A percentile compares a stretch with the other conserved stretches of the same genome.
Conservation (phyloP, 306 rosid species). For the Fragaria ananassa region DNA sequence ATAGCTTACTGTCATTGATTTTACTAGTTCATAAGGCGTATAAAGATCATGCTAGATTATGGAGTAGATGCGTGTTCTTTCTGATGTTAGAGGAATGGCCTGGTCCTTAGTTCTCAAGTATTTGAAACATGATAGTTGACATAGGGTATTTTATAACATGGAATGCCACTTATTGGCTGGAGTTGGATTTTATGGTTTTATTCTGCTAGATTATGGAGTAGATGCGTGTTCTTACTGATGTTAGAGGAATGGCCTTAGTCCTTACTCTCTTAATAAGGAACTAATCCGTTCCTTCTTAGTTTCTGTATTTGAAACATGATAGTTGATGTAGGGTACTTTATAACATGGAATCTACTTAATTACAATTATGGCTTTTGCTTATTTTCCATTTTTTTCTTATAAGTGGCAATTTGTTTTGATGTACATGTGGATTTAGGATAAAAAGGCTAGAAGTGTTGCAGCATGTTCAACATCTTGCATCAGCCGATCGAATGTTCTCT, state of each 20-base stretch:
- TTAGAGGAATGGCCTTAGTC: no score
- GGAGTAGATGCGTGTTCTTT: not conserved
- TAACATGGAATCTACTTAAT: no score
- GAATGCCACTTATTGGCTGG: no score
- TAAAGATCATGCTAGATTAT: not conserved
- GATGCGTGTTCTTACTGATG: no score
- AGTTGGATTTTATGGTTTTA: not conserved
- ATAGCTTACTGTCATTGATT: not conserved
- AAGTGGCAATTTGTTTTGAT: not conserved
- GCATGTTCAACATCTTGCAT: not conserved
- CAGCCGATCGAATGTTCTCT: not conserved
- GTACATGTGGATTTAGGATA: conserved; percentile 6
- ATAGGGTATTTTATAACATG: not conserved
- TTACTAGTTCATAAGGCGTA: not conserved
- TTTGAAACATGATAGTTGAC: not conserved
- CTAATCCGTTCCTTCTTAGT: no score
- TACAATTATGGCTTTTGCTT: conserved; percentile 1
- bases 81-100: not conserved
- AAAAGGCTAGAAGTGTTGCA: not conserved
- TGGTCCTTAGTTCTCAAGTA: not conserved
- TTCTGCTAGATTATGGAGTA: no score
- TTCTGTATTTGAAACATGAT: no score
- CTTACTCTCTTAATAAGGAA: no score
- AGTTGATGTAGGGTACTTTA: no score
- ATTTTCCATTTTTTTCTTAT: not conserved